Conservation (phyloP, 768 basidiomycete genomes). For the Rhizopogon vulgaris region DNA sequence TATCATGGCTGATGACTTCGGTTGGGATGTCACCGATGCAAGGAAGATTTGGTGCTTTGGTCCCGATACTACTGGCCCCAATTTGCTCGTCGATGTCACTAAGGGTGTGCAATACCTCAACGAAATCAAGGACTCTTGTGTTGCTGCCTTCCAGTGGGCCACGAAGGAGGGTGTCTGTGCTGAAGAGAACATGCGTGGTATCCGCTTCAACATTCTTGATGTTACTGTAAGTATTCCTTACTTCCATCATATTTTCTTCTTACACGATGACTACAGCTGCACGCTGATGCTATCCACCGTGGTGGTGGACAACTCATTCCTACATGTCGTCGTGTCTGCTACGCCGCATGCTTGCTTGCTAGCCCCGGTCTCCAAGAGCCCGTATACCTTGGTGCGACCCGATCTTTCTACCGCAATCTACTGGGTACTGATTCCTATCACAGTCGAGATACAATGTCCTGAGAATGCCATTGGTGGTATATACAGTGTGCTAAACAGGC, state of each 20-base stretch:
- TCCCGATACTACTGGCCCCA: slow-evolving; percentile 95
- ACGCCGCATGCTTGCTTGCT: slow-evolving; percentile 92
- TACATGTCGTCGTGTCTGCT: slow-evolving; percentile 91
- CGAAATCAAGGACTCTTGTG: slow-evolving; percentile 99
- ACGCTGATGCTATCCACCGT: slow-evolving; percentile 98
- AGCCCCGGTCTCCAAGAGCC: slow-evolving; percentile 93
- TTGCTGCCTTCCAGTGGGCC: slow-evolving; percentile 99
- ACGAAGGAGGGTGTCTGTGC: slow-evolving; percentile 95
- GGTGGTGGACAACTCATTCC: slow-evolving; percentile 99
- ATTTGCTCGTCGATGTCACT: slow-evolving; percentile 94
- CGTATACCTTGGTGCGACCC: slow-evolving; percentile 73
- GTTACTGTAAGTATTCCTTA: slow-evolving; percentile 63
- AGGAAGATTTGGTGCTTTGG: slow-evolving; percentile 99
- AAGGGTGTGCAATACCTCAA: slow-evolving; percentile 99
- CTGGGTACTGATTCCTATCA: slow-evolving; percentile 8
- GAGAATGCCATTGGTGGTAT: slow-evolving; percentile 97
- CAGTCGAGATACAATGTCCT: slow-evolving; percentile 97
- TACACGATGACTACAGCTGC: slow-evolving; percentile 48
- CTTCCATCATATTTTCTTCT: neutral
- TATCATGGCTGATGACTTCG: slow-evolving; percentile 90
- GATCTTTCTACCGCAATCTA: neutral
- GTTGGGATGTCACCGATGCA: slow-evolving; percentile 99
- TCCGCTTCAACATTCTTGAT: slow-evolving; percentile 93
- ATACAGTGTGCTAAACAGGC: slow-evolving; percentile 90
- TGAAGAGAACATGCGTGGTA: slow-evolving; percentile 99